phyloP scores from a whole-genome alignment of 1,284 basidiomycete species.

The Papiliotrema terrestris region DNA sequence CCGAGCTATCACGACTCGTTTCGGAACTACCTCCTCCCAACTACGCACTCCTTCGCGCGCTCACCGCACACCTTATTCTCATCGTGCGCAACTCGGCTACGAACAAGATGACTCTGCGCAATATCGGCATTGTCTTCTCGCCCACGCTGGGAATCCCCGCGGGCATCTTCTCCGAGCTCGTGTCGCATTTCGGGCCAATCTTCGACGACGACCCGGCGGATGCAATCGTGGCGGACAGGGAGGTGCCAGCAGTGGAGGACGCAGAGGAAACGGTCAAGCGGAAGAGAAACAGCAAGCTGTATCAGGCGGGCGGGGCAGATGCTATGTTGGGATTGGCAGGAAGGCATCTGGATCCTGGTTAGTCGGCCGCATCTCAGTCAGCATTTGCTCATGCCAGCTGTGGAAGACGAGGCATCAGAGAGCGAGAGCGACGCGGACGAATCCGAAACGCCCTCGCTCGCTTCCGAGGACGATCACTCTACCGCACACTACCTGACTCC shows the following conservation, averaged over 20 bases:
- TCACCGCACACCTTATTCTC: conserved; percentile 92
- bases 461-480: not conserved
- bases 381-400: not conserved
- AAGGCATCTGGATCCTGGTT: conserved; percentile 40
- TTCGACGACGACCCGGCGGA: conserved; percentile 61
- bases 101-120: conserved; percentile 99
- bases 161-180: conserved; percentile 87
- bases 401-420: not conserved
- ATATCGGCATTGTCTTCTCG: conserved; percentile 96
- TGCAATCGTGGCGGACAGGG: conserved; percentile 26
- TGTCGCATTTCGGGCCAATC: conserved; percentile 83
- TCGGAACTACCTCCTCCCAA: conserved; percentile 84
- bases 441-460: not conserved
- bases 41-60: conserved; percentile 86
- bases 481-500: not conserved
- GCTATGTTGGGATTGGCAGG: conserved; percentile 42
- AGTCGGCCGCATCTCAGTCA: conserved; percentile 1
- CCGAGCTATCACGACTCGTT: conserved; percentile 80
- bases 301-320: conserved; percentile 45
- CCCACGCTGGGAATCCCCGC: conserved; percentile 93
- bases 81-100: conserved; percentile 84
- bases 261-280: conserved; percentile 36
- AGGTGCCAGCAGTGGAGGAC: not conserved
- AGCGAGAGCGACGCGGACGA: not conserved
- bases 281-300: conserved; percentile 47